Evolutionary conservation across 179 eudicot genomes (phyloP).

Genomic region (Amaranthus tricolor): DNA sequence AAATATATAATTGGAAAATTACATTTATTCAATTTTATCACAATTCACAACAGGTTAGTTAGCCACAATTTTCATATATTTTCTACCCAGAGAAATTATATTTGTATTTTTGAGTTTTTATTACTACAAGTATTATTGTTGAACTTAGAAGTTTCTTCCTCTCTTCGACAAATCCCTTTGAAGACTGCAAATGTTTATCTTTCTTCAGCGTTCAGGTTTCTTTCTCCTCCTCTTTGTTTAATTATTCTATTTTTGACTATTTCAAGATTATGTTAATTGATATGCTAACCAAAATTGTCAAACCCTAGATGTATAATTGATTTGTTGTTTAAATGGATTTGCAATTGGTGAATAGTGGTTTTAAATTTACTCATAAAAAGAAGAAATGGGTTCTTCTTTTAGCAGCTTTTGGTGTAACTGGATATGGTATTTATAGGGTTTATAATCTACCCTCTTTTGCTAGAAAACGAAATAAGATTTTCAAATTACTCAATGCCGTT

Average conservation of each 20-base stretch:
- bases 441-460: conserved; percentile 64
- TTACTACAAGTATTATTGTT: not conserved
- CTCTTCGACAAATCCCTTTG: not conserved
- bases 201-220: not conserved
- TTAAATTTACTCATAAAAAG: conserved; percentile 44
- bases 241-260: not conserved
- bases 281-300: not conserved
- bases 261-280: conserved; percentile 3
- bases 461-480: conserved; percentile 47
- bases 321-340: conserved; percentile 47
- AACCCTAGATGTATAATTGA: conserved; percentile 8
- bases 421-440: conserved; percentile 60
- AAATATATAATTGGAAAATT: no score
- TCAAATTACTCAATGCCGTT: conserved; percentile 49
- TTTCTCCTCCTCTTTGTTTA: not conserved
- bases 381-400: conserved; percentile 59
- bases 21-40: no score
- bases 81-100: not conserved
- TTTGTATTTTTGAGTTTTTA: no score
- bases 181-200: not conserved
- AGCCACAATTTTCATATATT: no score
- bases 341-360: conserved; percentile 45
- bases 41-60: no score
- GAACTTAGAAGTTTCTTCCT: not conserved
- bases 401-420: conserved; percentile 59